Evolutionary conservation across 192 early-diverging fungal species (phyloP), one percentile per base, ranked within the genome.

Genomic region (Glomus cerebriforme): DNA sequence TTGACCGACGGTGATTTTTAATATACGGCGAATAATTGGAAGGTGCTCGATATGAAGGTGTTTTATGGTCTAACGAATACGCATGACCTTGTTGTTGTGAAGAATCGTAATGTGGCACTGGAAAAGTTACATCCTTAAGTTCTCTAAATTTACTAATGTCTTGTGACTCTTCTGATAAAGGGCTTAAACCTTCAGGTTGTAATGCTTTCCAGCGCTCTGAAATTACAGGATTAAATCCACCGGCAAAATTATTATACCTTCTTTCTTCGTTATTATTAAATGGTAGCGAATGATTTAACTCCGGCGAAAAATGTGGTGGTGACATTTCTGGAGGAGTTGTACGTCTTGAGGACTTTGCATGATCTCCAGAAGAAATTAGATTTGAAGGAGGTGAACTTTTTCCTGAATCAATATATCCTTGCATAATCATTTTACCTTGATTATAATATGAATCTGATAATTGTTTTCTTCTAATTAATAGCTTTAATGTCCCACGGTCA

Each of bases 381-480:
- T 54, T 54, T 54, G 49, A 47, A 47, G 45, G 45, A 47, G 45
- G 19, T 6, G 49, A 19, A 54, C 49, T 54, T 54, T 54, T 54
- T 17, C 49, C 49, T 19, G 49, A 54, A 54, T 54, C 49, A 54
- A 3, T 19, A 19, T 54, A 54, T 5, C 49, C 49, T 54, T 54
- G 49, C 49, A 54, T 54, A 54, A 49, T 17, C 47, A 49, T 49
- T 49, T 49, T 49, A 49, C 47, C 17, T 49, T 49, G 47, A 19
- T 54, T 54, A 22, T 37, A 26, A 68, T 1, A 37, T 24, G 34
- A n/a, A 34, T 74, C 54, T 35, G 73, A 24, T 2, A 54, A 24
- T 37, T 75, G 72, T 34, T 31, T 59, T 32, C 49, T 26, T 6
- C 32, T 47, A 22, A 78, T 37, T 13, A 78, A 78, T 31, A 78